Evolutionary conservation across 2,329 filamentous ascomycete species (phyloP), one percentile per base, ranked within the genome.

Genomic region (Penicillium frequentans): DNA sequence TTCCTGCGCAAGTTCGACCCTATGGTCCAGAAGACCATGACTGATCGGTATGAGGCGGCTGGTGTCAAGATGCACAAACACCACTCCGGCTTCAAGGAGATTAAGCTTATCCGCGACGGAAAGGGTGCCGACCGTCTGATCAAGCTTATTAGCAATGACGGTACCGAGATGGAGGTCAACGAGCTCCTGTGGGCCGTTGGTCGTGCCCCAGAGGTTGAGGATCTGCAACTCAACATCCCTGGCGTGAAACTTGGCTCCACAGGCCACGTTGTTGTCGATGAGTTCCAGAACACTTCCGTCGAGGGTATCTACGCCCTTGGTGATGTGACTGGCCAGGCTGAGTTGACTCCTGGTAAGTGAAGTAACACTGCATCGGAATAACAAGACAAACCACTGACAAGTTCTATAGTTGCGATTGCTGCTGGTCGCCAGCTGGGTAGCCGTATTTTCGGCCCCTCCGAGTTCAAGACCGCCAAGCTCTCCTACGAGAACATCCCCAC

Each of bases 141-240:
- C 23, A 79, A 76, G 68, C 68, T 80, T 55, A 72, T 78, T 33
- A 66, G 65, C 47, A 70, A 75, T 31, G 77, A 79, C 50, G 78
- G 77, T 13, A 70, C 73, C 21, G 76, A 76, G 52, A 58, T 80
- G 49, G 74, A 77, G 54, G 74, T 80, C 51, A 80, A 81, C 62
- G 80, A 82, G 65, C 63, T 82, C 14, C 70, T 82, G 44, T 82
- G 80, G 80, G 79, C 80, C 9, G 72, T 82, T 58, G 80, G 80
- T 5, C 74, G 80, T 54, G 65, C 66, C 5, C 79, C 80, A 1
- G 77, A 80, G 58, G 73, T 77, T 5, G 71, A 78, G 62, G 73
- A 73, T 43, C 64, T 82, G 49, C 62, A 75, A 24, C 64, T 81
- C 9, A 68, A 77, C 8, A 68, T 73, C 14, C 68, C 74, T 11